phyloP scores from a whole-genome alignment of 225 moss, liverwort and hornwort species.

The Physcomitrellopsis africana region DNA sequence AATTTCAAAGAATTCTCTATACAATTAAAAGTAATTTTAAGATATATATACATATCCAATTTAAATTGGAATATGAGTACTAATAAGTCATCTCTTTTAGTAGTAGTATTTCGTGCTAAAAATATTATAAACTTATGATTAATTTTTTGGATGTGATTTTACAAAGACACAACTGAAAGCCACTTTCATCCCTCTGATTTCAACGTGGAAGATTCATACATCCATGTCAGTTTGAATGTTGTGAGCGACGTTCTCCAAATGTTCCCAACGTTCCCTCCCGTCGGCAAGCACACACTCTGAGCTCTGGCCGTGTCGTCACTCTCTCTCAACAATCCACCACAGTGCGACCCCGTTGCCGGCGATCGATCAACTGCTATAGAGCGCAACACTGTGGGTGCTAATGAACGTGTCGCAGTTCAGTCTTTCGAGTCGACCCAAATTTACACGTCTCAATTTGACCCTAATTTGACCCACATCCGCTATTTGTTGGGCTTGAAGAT shows the following conservation, averaged over 20 bases:
- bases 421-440: background rate
- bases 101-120: no score
- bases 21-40: no score
- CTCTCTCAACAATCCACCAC: background rate
- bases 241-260: background rate
- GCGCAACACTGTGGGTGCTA: background rate
- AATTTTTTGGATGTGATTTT: no score
- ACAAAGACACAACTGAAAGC: no score
- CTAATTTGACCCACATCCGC: background rate
- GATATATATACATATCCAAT: no score
- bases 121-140: no score
- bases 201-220: no score
- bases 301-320: background rate
- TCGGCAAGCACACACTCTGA: background rate
- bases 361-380: background rate
- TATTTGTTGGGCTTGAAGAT: background rate
- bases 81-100: no score
- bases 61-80: no score
- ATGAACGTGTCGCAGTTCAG: background rate
- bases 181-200: no score
- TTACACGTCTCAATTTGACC: background rate
- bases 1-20: no score
- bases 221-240: slow-evolving; percentile 1
- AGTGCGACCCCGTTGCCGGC: background rate
- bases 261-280: slow-evolving; percentile 1